Evolutionary conservation across 2,329 filamentous ascomycete genomes (phyloP).

Genomic region (Xylaria sp.): DNA sequence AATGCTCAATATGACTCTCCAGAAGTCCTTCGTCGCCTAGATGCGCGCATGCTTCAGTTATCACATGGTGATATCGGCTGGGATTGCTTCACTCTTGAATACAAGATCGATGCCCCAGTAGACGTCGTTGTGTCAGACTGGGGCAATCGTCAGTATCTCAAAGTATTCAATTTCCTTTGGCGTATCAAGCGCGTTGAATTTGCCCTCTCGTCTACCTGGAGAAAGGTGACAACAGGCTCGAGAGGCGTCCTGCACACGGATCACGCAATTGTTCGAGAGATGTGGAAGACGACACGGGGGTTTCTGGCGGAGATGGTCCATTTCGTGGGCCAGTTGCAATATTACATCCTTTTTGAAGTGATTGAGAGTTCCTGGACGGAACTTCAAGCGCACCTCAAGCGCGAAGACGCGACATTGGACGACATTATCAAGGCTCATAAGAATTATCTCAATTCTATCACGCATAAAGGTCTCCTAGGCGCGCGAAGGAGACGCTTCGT

Average conservation of each 20-base stretch:
- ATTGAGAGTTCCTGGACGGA: constrained; percentile 97
- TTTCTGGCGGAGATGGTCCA: constrained; percentile 98
- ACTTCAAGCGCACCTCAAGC: constrained; percentile 82
- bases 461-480: constrained; percentile 92
- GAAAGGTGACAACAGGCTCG: constrained; percentile 93
- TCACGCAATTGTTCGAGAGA: constrained; percentile 73
- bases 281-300: constrained; percentile 92
- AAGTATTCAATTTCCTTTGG: constrained; percentile 99
- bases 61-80: constrained; percentile 97
- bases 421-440: constrained; percentile 94
- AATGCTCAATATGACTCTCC: constrained; percentile 96
- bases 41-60: constrained; percentile 97
- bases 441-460: constrained; percentile 91
- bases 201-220: constrained; percentile 88
- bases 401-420: constrained; percentile 90
- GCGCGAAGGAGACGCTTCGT: constrained; percentile 66
- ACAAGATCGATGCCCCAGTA: constrained; percentile 95
- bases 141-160: constrained; percentile 95
- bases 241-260: constrained; percentile 87
- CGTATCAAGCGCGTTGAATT: constrained; percentile 98
- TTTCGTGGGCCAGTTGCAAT: constrained; percentile 95
- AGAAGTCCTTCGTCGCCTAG: constrained; percentile 89
- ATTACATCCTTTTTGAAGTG: constrained; percentile 98
- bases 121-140: constrained; percentile 98
- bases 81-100: constrained; percentile 99